A percentile compares a stretch with the other conserved stretches of the same genome.
phyloP scores from a whole-genome alignment of 768 basidiomycete species.

The Paxillus rubicundulus region DNA sequence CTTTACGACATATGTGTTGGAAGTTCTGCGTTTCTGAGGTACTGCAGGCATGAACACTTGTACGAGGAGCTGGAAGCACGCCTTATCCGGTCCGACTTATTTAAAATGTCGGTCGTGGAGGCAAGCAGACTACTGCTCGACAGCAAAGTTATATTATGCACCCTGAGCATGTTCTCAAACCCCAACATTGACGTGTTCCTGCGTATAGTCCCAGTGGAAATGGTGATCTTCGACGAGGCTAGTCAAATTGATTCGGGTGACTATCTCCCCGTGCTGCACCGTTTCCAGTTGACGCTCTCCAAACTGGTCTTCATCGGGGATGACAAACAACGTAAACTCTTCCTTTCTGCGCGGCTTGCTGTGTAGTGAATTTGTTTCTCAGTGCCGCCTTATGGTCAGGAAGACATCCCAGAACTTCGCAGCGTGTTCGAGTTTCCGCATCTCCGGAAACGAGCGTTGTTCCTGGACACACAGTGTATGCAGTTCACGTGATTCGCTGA shows the following conservation, averaged over 20 bases:
- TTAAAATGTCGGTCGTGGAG: constrained; percentile 16
- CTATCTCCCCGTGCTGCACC: constrained; percentile 37
- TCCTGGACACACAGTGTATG: constrained; percentile 76
- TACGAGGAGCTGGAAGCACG: constrained; percentile 35
- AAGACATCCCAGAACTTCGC: constrained; percentile 58
- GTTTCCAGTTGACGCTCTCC: constrained; percentile 23
- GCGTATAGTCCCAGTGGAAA: constrained; percentile 33
- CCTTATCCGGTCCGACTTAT: constrained; percentile 38
- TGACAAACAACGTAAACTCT: constrained; percentile 33
- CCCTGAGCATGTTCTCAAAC: constrained; percentile 45
- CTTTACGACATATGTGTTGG: not conserved
- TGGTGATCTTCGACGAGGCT: constrained; percentile 46
- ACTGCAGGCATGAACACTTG: constrained; percentile 48
- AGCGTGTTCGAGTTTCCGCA: constrained; percentile 76
- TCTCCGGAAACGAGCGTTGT: constrained; percentile 44
- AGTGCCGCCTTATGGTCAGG: constrained; percentile 82
- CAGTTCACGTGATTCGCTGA: not conserved
- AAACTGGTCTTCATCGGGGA: constrained; percentile 42
- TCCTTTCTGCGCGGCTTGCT: not conserved
- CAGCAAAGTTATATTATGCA: constrained; percentile 43
- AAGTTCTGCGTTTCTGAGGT: not conserved
- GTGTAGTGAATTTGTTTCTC: constrained; percentile 1
- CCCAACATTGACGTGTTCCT: constrained; percentile 13
- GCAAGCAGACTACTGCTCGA: constrained; percentile 26
- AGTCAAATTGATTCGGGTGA: constrained; percentile 44